Base-by-base conservation (phyloP, 257 asterid species). In the Lithospermum erythrorhizon region DNA sequence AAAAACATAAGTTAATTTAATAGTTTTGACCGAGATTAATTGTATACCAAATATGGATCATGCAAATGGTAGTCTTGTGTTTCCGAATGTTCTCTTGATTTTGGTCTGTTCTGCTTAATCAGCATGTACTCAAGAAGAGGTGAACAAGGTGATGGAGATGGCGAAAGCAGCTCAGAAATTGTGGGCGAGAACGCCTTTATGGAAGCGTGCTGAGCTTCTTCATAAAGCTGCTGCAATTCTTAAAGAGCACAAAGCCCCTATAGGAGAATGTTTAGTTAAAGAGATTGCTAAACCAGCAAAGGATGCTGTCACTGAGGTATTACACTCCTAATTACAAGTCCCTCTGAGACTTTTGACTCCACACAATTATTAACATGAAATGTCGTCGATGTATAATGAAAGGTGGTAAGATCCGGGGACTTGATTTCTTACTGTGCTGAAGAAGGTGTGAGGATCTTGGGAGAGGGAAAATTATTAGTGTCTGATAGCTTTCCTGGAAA, bases 131-230 rank as follows among this genome's bases (percentile, higher is more conserved):
- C 98, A 91, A 66, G 94, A 86, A 70, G 98, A 91, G 86, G 98
- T 88, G 61, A 88, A 91, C 75, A 88, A 84, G 76, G 94, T 62
- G 16, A 88, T 91, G 90, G 95, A 91, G 78, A 48, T 51, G 0
- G 76, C 97, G 4, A 90, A 85, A 83, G 72, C 53, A 0, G 95
- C 90, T 6, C 96, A 91, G 41, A 86, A 86, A 56, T 76, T 72
- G 70, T 91, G 98, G 98, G 95, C 95, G 20, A 86, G 74, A 70
- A 91, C 95, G 6, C 95, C 98, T 0, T 82, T 91, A 0, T 91
- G 98, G 98, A 91, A 84, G 71, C 84, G 98, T 4, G 98, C 98
- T 0, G 97, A 91, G 95, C 84, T 91, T 57, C 97, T 91, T 58
- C 97, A 91, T 76, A 91, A 82, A 70, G 98, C 98, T 23, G 98